Evolutionary conservation across 208 protist species (phyloP).

Genomic region (Wallacemonas sp.): DNA sequence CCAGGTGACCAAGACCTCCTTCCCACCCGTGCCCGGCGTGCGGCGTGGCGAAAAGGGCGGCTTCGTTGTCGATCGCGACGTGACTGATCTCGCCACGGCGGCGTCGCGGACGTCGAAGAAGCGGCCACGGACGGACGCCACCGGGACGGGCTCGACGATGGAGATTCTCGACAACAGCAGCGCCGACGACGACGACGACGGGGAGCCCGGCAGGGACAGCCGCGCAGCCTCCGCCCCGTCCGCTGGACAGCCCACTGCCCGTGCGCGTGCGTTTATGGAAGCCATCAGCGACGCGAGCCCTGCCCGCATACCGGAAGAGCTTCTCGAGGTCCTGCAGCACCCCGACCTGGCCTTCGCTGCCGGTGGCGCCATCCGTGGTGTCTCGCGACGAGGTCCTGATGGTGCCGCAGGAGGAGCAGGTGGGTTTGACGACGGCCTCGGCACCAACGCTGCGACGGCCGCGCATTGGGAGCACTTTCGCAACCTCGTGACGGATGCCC

Average conservation of each 20-base stretch:
- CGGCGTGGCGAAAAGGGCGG: constrained; percentile 33
- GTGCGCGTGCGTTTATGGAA: constrained; percentile 6
- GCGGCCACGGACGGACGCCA: constrained; percentile 2
- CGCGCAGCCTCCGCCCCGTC: background rate
- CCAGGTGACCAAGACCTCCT: constrained; percentile 10
- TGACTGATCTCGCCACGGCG: background rate
- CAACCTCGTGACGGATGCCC: constrained; percentile 7
- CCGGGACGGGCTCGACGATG: constrained; percentile 10
- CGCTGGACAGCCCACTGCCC: background rate
- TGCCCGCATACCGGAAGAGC: constrained; percentile 28
- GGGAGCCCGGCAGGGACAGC: background rate
- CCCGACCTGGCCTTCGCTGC: background rate
- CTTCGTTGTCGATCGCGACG: constrained; percentile 27
- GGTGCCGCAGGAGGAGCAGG: background rate
- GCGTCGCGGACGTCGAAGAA: constrained; percentile 12
- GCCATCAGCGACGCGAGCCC: constrained; percentile 11
- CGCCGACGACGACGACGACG: constrained; percentile 3
- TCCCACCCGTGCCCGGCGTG: constrained; percentile 10
- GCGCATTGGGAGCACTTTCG: constrained; percentile 28
- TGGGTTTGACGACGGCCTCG: background rate
- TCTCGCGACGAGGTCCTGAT: background rate
- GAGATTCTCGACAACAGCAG: constrained; percentile 8
- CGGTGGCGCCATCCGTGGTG: background rate
- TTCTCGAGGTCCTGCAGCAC: constrained; percentile 38
- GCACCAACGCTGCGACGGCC: constrained; percentile 21